A percentile compares a stretch with the other conserved stretches of the same genome.
phyloP scores from a whole-genome alignment of 371 early-diverging fungal species.

The Dichotomocladium elegans region DNA sequence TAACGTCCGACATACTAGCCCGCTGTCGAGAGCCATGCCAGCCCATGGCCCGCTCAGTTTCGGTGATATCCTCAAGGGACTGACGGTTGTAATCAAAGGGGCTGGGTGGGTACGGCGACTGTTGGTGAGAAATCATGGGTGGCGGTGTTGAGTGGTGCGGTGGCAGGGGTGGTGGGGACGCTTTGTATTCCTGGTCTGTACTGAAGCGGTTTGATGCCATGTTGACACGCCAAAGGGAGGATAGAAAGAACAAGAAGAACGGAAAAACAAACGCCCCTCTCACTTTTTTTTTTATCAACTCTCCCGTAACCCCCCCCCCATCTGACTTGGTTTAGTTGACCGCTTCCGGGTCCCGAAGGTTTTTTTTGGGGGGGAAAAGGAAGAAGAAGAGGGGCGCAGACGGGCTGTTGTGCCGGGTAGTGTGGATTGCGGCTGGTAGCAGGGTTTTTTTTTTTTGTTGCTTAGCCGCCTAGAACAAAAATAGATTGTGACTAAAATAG shows the following conservation, averaged over 20 bases:
- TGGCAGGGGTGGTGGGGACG: slow-evolving; percentile 7
- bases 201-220: not conserved
- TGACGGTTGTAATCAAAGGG: slow-evolving; percentile 9
- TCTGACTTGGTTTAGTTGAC: too few species aligned
- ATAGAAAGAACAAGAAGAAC: not conserved
- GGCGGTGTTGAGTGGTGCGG: slow-evolving; percentile 3
- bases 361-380: not conserved
- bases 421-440: too few species aligned
- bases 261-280: not conserved
- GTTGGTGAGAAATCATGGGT: slow-evolving; percentile 1
- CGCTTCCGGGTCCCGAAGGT: too few species aligned
- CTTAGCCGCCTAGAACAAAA: not conserved
- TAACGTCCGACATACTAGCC: slow-evolving; percentile 20
- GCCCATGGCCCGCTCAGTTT: slow-evolving; percentile 5
- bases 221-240: not conserved
- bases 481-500: not conserved
- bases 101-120: slow-evolving; percentile 8
- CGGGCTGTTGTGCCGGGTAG: too few species aligned
- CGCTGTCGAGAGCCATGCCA: slow-evolving; percentile 11
- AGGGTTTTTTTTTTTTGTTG: too few species aligned
- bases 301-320: too few species aligned
- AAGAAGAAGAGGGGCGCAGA: not conserved
- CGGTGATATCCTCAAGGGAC: not conserved
- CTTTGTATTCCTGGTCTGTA: not conserved
- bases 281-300: too few species aligned